These are phyloP conservation scores for Sonneratia alba DNA, from an alignment of 345 rosid genomes.

Conservation along the genomic window DNA sequence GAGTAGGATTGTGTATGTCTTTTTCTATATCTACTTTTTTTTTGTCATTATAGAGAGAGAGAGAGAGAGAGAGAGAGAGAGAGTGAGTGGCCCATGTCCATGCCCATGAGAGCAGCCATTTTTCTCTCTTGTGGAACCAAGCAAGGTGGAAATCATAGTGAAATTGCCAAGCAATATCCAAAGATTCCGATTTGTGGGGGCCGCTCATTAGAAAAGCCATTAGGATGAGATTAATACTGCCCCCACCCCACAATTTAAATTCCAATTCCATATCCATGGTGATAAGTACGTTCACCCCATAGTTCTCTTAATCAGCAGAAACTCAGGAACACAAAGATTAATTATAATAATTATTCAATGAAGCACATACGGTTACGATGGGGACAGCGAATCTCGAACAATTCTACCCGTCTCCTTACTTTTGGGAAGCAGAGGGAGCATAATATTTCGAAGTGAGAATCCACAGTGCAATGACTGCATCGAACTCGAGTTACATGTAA, in stretches of 20 bases:
- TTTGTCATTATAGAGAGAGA: background rate
- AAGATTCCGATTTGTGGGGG: slow-evolving; percentile 13
- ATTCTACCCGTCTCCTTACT: no score
- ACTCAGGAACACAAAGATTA: background rate
- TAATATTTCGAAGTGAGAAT: no score
- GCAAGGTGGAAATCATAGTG: background rate
- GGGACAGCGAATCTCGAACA: background rate
- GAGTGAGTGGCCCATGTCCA: no score
- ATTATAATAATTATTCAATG: no score
- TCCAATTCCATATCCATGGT: background rate
- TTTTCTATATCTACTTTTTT: background rate
- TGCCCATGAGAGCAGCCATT: background rate
- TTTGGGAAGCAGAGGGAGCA: no score
- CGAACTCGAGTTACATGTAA: no score
- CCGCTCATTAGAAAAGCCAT: background rate
- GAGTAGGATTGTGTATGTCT: background rate
- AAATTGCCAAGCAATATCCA: slow-evolving; percentile 4
- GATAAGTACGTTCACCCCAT: background rate
- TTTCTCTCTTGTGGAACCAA: background rate
- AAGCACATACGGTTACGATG: no score
- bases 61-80: no score
- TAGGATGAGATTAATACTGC: background rate
- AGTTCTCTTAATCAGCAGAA: background rate
- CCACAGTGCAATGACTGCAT: no score
- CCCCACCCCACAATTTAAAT: background rate